Base-by-base conservation (phyloP, 1,139 yeast species). In the Citeromyces hawaiiensis region DNA sequence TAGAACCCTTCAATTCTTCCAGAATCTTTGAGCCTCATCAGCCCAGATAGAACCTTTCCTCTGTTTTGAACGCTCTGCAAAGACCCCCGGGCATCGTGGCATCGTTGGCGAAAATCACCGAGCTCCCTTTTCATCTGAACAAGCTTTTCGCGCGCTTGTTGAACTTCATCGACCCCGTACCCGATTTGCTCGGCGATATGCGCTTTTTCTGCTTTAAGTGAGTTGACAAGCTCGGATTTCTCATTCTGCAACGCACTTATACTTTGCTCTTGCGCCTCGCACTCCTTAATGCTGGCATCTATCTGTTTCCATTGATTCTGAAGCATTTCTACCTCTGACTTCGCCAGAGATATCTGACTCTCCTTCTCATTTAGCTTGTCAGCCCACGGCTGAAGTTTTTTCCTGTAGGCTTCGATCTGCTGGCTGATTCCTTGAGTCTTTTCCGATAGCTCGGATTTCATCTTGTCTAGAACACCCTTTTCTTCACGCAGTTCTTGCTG, bases 1-100 rank as follows among this genome's bases (percentile, higher is more conserved):
- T 83, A 70, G 49, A 88, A 86, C 0, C 97, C 98, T 13, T 66
- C 65, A 33, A 93, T 73, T 53, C 96, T 71, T 10, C 97, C 97
- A 3, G 94, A 72, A 43, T 78, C 76, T 40, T 80, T 79, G 36
- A 91, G 61, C 46, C 82, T 72, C 43, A 69, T 63, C 44, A 93
- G 66, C 16, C 91, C 83, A 0, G 76, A 55, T 17, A 88, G 64
- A 8, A 91, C 94, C 44, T 76, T 73, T 48, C 73, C 83, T 52
- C 82, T 83, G 44, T 85, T 82, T 49, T 80, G 78, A 13, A 64
- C 63, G 19, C 61, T 73, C 2, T 74, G 65, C 21, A 78, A 61
- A 3, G 80, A 68, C 18, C 70, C 69, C 37, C 71, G 61, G 0
- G 94, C 82, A 36, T 83, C 91, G 39, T 72, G 71, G 1, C 79